Percentiles rank a stretch among this genome's conserved stretches.
These are phyloP conservation scores for Moelleriella libera DNA, from an alignment of 2,329 filamentous ascomycete genomes.

Conservation along the genomic window DNA sequence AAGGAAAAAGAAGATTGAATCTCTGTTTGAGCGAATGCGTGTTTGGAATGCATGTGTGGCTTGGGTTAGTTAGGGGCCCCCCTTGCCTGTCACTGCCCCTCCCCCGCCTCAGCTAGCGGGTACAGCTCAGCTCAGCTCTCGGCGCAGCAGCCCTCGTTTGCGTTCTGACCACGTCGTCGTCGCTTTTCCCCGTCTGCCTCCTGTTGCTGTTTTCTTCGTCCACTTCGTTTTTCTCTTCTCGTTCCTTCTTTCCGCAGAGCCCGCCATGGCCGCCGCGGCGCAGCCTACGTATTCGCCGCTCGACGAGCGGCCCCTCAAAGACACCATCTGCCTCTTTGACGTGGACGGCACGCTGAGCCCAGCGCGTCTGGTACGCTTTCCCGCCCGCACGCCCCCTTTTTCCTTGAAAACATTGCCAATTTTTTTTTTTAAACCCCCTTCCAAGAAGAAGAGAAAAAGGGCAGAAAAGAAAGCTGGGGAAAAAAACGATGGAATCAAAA, in stretches of 20 bases:
- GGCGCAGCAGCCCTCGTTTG: no score
- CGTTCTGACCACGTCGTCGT: no score
- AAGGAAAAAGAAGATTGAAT: no score
- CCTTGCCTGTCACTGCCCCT: neutral
- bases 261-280: slow-evolving; percentile 9
- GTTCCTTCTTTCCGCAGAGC: no score
- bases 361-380: slow-evolving; percentile 52
- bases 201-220: no score
- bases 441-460: neutral
- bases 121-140: neutral
- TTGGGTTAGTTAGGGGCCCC: neutral
- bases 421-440: neutral
- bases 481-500: neutral
- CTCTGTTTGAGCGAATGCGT: no score
- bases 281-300: slow-evolving; percentile 52
- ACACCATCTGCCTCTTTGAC: slow-evolving; percentile 92
- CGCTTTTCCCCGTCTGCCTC: no score
- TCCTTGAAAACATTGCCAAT: neutral
- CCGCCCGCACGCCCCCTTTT: neutral
- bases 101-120: neutral
- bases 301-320: slow-evolving; percentile 71
- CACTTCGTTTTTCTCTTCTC: no score
- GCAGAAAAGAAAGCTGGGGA: neutral
- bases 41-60: neutral
- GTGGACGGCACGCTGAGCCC: slow-evolving; percentile 87